Conservation (phyloP, 2,329 filamentous ascomycete genomes). For the Reticulascus tulasneorum region DNA sequence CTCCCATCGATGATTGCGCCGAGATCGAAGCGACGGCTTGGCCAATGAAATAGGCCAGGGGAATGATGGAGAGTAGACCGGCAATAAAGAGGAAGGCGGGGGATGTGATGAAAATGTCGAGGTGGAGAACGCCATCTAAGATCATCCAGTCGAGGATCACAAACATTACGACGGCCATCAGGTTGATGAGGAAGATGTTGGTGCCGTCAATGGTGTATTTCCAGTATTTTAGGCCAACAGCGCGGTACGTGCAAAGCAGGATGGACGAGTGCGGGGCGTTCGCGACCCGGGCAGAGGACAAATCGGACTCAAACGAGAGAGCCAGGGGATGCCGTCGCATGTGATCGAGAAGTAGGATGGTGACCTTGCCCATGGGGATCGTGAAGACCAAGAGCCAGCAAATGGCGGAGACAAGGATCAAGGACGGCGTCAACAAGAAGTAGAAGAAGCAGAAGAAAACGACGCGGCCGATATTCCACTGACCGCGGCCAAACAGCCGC, state of each 20-base stretch:
- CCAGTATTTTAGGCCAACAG: conserved; percentile 93
- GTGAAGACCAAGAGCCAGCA: conserved; percentile 98
- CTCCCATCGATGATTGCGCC: conserved; percentile 95
- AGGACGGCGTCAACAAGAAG: conserved; percentile 78
- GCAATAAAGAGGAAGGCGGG: conserved; percentile 83
- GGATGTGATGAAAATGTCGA: conserved; percentile 72
- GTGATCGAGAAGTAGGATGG: conserved; percentile 83
- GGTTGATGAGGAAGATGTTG: conserved; percentile 98
- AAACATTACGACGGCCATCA: conserved; percentile 89
- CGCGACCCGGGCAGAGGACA: conserved; percentile 65
- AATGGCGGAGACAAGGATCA: conserved; percentile 79
- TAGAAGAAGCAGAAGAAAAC: conserved; percentile 98
- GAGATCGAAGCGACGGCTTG: conserved; percentile 98
- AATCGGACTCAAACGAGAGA: conserved; percentile 87
- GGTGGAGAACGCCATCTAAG: conserved; percentile 62
- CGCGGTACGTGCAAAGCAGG: conserved; percentile 92
- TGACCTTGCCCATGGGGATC: conserved; percentile 98
- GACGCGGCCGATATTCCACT: conserved; percentile 93
- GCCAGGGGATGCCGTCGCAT: conserved; percentile 89
- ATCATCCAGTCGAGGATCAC: conserved; percentile 91
- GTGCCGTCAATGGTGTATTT: conserved; percentile 98
- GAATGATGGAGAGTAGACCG: conserved; percentile 87
- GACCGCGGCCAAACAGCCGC: conserved; percentile 85
- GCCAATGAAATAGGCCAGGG: conserved; percentile 95
- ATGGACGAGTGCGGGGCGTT: conserved; percentile 78